Conservation (phyloP, 768 basidiomycete species). For the Cystofilobasidium ferigula region DNA sequence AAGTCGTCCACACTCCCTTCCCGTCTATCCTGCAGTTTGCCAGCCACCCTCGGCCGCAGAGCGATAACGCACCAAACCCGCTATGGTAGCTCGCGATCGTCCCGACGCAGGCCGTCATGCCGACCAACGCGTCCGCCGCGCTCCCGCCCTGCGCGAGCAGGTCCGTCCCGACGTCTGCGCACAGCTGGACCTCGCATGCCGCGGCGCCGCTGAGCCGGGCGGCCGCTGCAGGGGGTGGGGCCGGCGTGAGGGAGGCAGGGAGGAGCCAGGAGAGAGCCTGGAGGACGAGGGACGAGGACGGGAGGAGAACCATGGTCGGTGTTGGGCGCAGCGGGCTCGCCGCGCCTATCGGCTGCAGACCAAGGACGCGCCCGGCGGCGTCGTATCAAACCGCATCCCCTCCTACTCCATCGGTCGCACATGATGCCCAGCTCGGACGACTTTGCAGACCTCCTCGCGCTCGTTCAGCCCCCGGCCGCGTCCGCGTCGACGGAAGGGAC, state of each 20-base stretch:
- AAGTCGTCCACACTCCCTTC: too few species aligned
- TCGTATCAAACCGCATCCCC: too few species aligned
- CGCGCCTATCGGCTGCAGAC: too few species aligned
- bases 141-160: conserved; percentile 18
- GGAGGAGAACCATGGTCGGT: background rate
- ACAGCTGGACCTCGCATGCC: conserved; percentile 15
- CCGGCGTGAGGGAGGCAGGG: background rate
- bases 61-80: conserved; percentile 12
- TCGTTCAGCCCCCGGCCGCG: too few species aligned
- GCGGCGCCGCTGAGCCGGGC: conserved; percentile 5
- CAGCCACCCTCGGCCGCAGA: too few species aligned
- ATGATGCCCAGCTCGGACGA: too few species aligned
- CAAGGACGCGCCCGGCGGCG: too few species aligned
- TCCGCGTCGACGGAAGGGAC: too few species aligned
- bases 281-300: background rate
- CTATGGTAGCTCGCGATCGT: conserved; percentile 19
- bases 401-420: too few species aligned
- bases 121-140: conserved; percentile 23
- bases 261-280: background rate
- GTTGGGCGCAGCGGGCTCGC: background rate
- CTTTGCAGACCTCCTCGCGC: too few species aligned
- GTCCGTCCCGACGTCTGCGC: conserved; percentile 17
- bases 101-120: conserved; percentile 19
- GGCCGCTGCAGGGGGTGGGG: background rate
- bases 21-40: too few species aligned